phyloP scores from a whole-genome alignment of 106 monocot genomes.

The Platanthera guangdongensis region DNA sequence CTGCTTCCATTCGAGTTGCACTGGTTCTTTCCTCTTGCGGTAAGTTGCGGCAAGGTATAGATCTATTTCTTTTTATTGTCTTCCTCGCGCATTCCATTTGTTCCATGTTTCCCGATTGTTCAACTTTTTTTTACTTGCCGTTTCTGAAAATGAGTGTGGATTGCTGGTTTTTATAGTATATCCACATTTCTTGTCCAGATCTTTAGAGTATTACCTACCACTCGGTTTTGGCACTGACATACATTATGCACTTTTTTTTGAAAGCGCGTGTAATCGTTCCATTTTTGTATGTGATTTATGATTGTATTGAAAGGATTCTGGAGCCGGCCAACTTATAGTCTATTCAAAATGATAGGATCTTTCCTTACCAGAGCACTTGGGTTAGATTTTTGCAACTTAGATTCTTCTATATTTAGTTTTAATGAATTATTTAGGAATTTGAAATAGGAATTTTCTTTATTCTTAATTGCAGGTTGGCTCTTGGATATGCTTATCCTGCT shows the following conservation, averaged over 20 bases:
- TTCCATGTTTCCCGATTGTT: background rate
- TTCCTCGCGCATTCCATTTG: background rate
- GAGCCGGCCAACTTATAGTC: background rate
- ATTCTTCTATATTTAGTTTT: background rate
- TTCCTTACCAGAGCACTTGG: constrained; percentile 28
- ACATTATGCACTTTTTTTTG: background rate
- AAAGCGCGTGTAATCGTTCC: background rate
- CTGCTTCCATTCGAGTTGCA: background rate
- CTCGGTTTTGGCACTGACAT: background rate
- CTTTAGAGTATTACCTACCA: background rate
- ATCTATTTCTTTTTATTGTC: background rate
- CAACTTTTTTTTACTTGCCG: background rate
- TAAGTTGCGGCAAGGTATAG: background rate
- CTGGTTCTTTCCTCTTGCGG: background rate
- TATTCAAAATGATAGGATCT: constrained; percentile 37
- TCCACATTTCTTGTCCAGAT: background rate
- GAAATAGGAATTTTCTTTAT: background rate
- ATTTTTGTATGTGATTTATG: background rate
- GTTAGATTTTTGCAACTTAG: constrained; percentile 14
- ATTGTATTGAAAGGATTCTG: background rate
- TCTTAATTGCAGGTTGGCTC: constrained; percentile 34
- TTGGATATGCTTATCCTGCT: constrained; percentile 68
- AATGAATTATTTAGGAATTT: background rate
- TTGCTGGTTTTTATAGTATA: background rate
- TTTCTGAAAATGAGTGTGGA: background rate